Base-by-base conservation (phyloP, 306 rosid species). In the Casuarina equisetifolia region DNA sequence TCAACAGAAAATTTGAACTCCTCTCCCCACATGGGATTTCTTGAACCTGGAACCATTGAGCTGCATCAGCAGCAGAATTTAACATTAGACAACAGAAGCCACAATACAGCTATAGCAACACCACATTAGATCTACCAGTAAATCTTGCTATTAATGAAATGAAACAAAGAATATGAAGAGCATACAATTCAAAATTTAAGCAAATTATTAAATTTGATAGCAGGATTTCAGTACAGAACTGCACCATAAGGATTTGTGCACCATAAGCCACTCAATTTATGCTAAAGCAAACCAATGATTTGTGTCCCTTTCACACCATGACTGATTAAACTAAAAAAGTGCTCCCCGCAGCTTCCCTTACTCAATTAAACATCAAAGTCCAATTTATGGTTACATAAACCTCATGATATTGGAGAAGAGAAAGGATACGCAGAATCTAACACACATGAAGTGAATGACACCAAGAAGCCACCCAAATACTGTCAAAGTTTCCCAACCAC, bases 21-120 rank as follows among this genome's bases (percentile, higher is more conserved):
- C 88, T 95, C 98, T 3, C 98, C 98, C 98, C 98, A 95, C 98
- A 92, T 88, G 70, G 98, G 98, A 91, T 95, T 95, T 90, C 98
- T 92, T 79, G 97, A 95, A 87, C 98, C 97, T 74, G 98, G 98
- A 84, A 95, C 91, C 98, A 95, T 95, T 73, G 98, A 95, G 84
- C 98, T 95, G 92, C 90, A 84, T 45, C 68, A 54, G 84, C 76
- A 79, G 82, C 48, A 87, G 50, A 74, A 77, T 76, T 66, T 70
- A 61, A 87, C 63, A 80, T 75, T 63, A 80, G 59, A 19, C 42
- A 9, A 43, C 11, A 42, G 49, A 16, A 46, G n/a, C 40, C 20
- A 58, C 67, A 74, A 69, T 54, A 73, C 68, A 81, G 32, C 58
- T 70, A 78, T 36, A 35, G 1, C 46, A 42, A 39, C 54, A 72